These are phyloP conservation scores for Lentinula sp. DNA, from an alignment of 768 basidiomycete species.

Conservation along the genomic window DNA sequence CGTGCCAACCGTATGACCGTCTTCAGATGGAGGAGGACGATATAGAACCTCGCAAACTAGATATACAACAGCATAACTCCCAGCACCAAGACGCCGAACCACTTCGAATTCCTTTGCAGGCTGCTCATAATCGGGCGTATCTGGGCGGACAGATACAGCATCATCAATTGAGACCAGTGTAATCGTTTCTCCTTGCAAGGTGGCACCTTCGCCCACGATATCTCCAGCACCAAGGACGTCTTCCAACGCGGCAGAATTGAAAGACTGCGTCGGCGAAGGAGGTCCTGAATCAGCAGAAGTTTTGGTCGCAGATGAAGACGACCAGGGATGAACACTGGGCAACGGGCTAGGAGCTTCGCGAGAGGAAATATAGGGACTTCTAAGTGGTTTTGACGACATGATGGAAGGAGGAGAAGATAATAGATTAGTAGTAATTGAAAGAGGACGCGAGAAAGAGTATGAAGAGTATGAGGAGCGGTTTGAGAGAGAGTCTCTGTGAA, in stretches of 20 bases:
- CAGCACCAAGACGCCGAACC: constrained; percentile 78
- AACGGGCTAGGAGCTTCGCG: constrained; percentile 23
- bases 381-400: constrained; percentile 27
- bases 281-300: constrained; percentile 23
- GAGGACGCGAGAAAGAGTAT: constrained; percentile 12
- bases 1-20: constrained; percentile 50
- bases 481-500: constrained; percentile 26
- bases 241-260: constrained; percentile 35
- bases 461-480: constrained; percentile 7
- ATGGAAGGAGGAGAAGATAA: constrained; percentile 17
- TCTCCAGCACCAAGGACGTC: constrained; percentile 73
- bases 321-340: constrained; percentile 15
- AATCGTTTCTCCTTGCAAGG: constrained; percentile 62
- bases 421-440: constrained; percentile 22
- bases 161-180: constrained; percentile 47
- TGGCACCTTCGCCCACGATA: constrained; percentile 60
- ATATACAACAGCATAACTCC: constrained; percentile 92
- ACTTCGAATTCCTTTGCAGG: constrained; percentile 76
- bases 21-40: constrained; percentile 42
- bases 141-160: constrained; percentile 21
- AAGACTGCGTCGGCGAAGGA: constrained; percentile 20
- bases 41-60: constrained; percentile 72
- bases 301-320: constrained; percentile 19
- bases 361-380: constrained; percentile 34
- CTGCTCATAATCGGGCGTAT: constrained; percentile 27